A percentile compares a stretch with the other conserved stretches of the same genome.
phyloP scores from a whole-genome alignment of 148 eudicot genomes.

The Limonium bicolor region DNA sequence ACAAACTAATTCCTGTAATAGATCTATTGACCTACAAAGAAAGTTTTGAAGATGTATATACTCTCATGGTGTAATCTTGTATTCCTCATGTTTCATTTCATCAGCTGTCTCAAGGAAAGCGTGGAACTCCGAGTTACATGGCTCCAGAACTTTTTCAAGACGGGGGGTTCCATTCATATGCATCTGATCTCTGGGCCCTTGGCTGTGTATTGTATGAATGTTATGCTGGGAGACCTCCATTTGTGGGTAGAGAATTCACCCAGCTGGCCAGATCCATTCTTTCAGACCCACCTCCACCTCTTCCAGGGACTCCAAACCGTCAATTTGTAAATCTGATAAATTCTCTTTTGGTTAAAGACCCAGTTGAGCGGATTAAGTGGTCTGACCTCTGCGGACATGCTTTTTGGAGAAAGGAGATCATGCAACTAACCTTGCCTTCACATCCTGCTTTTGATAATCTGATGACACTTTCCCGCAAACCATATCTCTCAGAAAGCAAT shows the following conservation, averaged over 20 bases:
- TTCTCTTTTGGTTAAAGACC: slow-evolving; percentile 85
- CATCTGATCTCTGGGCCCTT: slow-evolving; percentile 97
- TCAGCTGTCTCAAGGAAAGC: slow-evolving; percentile 90
- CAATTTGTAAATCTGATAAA: slow-evolving; percentile 74
- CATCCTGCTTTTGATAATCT: slow-evolving; percentile 73
- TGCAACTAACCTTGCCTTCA: slow-evolving; percentile 42
- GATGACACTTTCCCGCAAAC: slow-evolving; percentile 48
- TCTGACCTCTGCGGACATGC: slow-evolving; percentile 74
- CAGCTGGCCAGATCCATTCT: slow-evolving; percentile 76
- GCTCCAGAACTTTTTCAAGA: slow-evolving; percentile 98
- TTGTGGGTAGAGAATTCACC: slow-evolving; percentile 74
- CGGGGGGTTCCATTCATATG: slow-evolving; percentile 93
- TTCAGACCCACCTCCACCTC: slow-evolving; percentile 77
- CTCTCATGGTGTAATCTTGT: neutral
- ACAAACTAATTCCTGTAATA: too few species aligned
- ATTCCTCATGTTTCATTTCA: slow-evolving; percentile 9
- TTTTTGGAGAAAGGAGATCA: slow-evolving; percentile 58
- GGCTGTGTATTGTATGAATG: slow-evolving; percentile 96
- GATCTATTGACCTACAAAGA: neutral
- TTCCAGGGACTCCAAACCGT: slow-evolving; percentile 70
- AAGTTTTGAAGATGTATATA: neutral
- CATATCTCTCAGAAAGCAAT: slow-evolving; percentile 60
- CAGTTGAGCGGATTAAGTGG: slow-evolving; percentile 94
- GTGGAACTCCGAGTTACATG: slow-evolving; percentile 98
- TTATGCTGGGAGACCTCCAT: slow-evolving; percentile 84